A percentile compares a stretch with the other conserved stretches of the same genome.
Conservation (phyloP, 495 filamentous ascomycete genomes). For the Thozetella sp. region DNA sequence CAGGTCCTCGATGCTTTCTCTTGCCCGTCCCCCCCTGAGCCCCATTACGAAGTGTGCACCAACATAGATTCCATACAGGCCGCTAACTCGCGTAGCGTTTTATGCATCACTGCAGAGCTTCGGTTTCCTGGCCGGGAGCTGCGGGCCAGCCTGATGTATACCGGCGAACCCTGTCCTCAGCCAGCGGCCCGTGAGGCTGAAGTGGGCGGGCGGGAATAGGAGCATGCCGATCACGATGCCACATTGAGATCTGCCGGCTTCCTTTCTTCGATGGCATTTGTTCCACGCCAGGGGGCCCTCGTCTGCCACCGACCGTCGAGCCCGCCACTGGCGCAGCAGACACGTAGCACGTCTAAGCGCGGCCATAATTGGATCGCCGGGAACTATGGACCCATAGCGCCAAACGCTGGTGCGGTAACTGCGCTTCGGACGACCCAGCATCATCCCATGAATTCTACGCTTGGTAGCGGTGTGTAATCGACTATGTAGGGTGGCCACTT, state of each 20-base stretch:
- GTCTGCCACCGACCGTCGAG: neutral
- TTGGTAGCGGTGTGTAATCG: neutral
- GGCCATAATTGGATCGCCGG: neutral
- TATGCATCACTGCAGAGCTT: neutral
- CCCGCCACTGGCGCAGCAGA: neutral
- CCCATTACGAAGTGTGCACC: neutral
- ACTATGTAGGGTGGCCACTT: too few species aligned
- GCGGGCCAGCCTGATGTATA: slow-evolving; percentile 2
- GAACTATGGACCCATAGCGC: neutral
- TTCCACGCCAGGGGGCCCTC: neutral
- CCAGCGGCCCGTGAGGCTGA: neutral
- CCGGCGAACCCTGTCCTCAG: neutral
- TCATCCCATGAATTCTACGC: neutral
- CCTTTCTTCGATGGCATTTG: neutral
- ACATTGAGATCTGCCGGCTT: neutral
- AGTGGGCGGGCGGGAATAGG: neutral
- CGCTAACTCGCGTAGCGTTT: neutral
- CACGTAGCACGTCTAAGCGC: neutral
- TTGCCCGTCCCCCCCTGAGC: neutral
- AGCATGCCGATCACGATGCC: neutral
- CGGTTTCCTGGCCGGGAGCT: neutral
- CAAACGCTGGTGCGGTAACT: slow-evolving; percentile 1
- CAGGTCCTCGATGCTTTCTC: too few species aligned
- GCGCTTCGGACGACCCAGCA: neutral
- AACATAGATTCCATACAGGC: neutral